Conservation (phyloP, 108 stramenopile genomes). For the Nannochloropsis gaditana region DNA sequence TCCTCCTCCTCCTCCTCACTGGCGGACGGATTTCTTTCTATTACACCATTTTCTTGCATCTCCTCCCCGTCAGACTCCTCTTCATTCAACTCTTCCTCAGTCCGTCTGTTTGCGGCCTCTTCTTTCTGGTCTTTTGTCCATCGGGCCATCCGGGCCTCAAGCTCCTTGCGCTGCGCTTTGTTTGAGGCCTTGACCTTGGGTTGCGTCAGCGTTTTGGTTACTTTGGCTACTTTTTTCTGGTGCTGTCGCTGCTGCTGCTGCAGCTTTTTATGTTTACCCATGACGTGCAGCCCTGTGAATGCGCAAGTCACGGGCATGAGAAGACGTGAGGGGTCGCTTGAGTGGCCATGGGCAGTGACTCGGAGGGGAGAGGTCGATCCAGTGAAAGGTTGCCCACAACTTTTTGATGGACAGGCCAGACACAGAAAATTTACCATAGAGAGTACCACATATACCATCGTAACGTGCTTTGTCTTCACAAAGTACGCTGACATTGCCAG, state of each 20-base stretch:
- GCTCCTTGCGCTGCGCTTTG: not conserved
- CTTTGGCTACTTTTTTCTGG: not conserved
- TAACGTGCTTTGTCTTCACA: too few species aligned
- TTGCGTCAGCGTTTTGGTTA: not conserved
- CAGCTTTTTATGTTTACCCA: slow-evolving; percentile 1
- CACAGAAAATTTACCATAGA: too few species aligned
- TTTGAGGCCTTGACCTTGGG: slow-evolving; percentile 1
- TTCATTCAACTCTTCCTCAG: not conserved
- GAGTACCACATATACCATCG: too few species aligned
- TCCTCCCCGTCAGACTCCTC: slow-evolving; percentile 34
- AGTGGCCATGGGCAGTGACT: too few species aligned
- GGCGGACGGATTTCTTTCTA: not conserved
- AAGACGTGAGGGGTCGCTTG: too few species aligned
- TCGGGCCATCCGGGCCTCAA: not conserved
- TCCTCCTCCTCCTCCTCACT: slow-evolving; percentile 21
- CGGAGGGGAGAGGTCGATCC: too few species aligned
- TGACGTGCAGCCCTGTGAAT: not conserved
- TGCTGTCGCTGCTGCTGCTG: slow-evolving; percentile 1
- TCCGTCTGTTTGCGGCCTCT: not conserved
- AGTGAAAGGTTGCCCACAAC: too few species aligned
- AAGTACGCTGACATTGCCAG: too few species aligned
- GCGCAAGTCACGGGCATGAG: too few species aligned
- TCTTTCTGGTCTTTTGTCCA: not conserved
- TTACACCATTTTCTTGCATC: slow-evolving; percentile 22
- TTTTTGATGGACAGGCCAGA: too few species aligned